These are phyloP conservation scores for Lodderomyces orthopsilosis DNA, from an alignment of 1,139 yeast genomes.

Conservation along the genomic window DNA sequence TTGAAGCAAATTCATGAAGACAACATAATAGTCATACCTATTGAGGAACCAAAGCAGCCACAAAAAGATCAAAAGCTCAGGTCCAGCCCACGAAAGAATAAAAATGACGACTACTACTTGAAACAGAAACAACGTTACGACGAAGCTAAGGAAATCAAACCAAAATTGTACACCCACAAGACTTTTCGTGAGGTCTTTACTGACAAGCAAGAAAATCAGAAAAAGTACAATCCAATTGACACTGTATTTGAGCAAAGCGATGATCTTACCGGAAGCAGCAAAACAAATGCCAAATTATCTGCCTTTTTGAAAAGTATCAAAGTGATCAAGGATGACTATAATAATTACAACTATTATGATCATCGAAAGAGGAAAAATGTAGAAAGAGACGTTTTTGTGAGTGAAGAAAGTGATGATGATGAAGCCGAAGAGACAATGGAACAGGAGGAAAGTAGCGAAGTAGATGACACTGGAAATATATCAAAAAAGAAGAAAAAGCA, in stretches of 20 bases:
- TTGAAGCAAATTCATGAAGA: slow-evolving; percentile 25
- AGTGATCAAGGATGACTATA: slow-evolving; percentile 33
- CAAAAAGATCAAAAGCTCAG: background rate
- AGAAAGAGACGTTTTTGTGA: slow-evolving; percentile 12
- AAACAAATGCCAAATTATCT: background rate
- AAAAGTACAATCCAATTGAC: slow-evolving; percentile 42
- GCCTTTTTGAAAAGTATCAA: slow-evolving; percentile 24
- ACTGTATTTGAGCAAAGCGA: slow-evolving; percentile 40
- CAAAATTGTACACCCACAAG: slow-evolving; percentile 40
- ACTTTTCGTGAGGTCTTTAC: slow-evolving; percentile 41
- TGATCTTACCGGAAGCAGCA: slow-evolving; percentile 20
- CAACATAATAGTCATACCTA: background rate
- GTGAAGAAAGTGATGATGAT: slow-evolving; percentile 17
- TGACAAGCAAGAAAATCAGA: slow-evolving; percentile 29
- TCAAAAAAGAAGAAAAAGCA: slow-evolving; percentile 17
- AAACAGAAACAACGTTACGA: slow-evolving; percentile 37
- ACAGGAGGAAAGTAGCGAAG: background rate
- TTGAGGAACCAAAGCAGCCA: background rate
- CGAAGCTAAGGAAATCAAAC: slow-evolving; percentile 31
- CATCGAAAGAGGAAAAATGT: slow-evolving; percentile 15
- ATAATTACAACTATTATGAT: slow-evolving; percentile 38
- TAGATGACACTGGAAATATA: background rate
- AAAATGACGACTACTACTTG: slow-evolving; percentile 34
- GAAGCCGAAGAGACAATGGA: slow-evolving; percentile 7
- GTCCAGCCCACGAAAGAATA: slow-evolving; percentile 8